Base-by-base conservation (phyloP, 1,139 yeast species). In the Ogataea hybrid region DNA sequence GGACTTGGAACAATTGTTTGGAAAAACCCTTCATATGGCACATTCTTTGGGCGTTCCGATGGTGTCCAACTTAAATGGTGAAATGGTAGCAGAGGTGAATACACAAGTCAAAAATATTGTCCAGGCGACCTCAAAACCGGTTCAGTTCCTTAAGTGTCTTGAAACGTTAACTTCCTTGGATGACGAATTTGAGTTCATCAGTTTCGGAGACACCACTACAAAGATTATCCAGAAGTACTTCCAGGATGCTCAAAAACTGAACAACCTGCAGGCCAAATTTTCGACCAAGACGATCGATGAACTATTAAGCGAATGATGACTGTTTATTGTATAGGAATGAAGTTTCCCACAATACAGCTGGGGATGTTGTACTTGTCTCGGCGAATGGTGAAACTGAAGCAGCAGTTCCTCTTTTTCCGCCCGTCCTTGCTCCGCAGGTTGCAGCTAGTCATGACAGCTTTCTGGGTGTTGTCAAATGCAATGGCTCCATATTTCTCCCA, bases 401-500 rank as follows among this genome's bases (percentile, higher is more conserved):
- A 90, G 61, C 97, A 92, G 48, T 88, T 83, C 51, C 86, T 79
- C 44, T 90, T 73, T 53, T 81, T 81, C 38, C 86, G 74, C 1
- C 96, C 95, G 56, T 88, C 95, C 54, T 79, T 79, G 2, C 95
- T 83, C 56, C 95, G 72, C 48, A 92, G 69, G 58, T 85, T 87
- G 64, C 97, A 92, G 61, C 95, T 84, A 1, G 97, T 90, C 50
- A 92, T 67, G 6, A 92, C 96, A 0, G 97, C 96, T 61, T 92
- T 92, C 57, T 90, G 97, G 1, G 95, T 95, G 52, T 90, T 85
- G 57, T 90, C 97, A 64, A 92, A 90, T 2, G 97, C 97, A 59
- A 90, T 87, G 9, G 95, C 90, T 8, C 97, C 97, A 57, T 90
- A 92, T 62, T 90, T 90, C 61, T 92, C 97, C 97, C 97, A 92